Evolutionary conservation across 139 green algal genomes (phyloP), one percentile per base, ranked within the genome.

Genomic region (Coelastrella sp.): DNA sequence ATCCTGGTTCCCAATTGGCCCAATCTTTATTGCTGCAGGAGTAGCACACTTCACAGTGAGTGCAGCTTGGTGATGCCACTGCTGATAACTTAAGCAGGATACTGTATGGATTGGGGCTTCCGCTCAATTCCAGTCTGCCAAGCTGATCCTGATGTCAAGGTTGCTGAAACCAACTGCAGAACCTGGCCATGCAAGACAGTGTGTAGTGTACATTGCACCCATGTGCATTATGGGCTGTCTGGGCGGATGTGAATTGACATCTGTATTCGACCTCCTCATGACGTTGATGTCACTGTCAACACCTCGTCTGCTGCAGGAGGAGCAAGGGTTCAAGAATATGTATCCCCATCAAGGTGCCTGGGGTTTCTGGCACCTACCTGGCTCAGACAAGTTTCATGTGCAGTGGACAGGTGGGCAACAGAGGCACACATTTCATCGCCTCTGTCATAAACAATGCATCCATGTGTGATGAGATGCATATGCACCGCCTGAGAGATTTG

Each of bases 341-440:
- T 81, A 72, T 7, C 74, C 74, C 14, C 74, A 80, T 17, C 78
- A 92, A 65, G 91, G 91, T 22, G 88, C 91, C 8, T 95, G 90
- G 90, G 93, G 93, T 5, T 75, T 94, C 56, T 95, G 90, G 91
- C 78, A 89, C 87, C 87, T 95, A 8, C 92, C 92, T 0, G 93
- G 92, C 7, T 92, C 89, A 6, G 88, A 81, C n/a, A 75, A 56
- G 12, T 95, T 94, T 60, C 93, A 94, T 75, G 93, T 94, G 57
- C 78, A 92, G 7, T 95, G 92, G 93, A 94, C 90, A 10, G 88
- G 81, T 91, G 66, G 49, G 68, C 8, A 56, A 8, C 7, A 49
- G 35, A 49, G 35, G 35, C 35, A 49, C 3, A 49, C 35, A 49
- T 49, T 49, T 49, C 35, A 49, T 49, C 35, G 35, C 35, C 35